Percentiles rank a stretch among this genome's conserved stretches.
Conservation (phyloP, 2,329 filamentous ascomycete species). For the Fusarium abutilonis region DNA sequence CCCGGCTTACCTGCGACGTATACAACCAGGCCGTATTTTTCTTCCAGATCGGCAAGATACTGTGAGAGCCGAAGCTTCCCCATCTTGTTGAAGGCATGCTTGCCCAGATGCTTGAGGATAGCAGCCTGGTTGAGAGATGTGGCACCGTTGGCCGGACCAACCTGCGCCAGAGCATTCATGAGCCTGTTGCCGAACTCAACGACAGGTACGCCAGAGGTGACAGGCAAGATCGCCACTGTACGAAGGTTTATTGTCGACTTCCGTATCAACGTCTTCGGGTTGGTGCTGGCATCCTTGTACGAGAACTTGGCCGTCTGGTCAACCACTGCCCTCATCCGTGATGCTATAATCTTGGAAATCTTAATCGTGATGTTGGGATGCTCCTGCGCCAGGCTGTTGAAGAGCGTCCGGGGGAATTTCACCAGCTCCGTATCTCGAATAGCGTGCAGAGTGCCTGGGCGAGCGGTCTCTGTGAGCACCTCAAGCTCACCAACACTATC, state of each 20-base stretch:
- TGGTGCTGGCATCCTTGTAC: slow-evolving; percentile 71
- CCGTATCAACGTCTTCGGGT: slow-evolving; percentile 62
- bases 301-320: slow-evolving; percentile 79
- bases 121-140: slow-evolving; percentile 93
- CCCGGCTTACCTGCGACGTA: slow-evolving; percentile 80
- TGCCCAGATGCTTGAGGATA: slow-evolving; percentile 92
- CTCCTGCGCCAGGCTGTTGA: slow-evolving; percentile 97
- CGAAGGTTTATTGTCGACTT: slow-evolving; percentile 92
- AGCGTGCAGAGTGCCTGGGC: slow-evolving; percentile 92
- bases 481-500: slow-evolving; percentile 98
- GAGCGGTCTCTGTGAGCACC: slow-evolving; percentile 90
- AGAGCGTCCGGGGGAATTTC: slow-evolving; percentile 93
- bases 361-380: slow-evolving; percentile 99
- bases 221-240: slow-evolving; percentile 90
- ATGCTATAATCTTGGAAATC: slow-evolving; percentile 97
- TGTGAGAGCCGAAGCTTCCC: slow-evolving; percentile 95
- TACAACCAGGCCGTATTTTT: slow-evolving; percentile 94
- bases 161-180: slow-evolving; percentile 86
- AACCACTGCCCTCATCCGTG: slow-evolving; percentile 88
- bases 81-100: slow-evolving; percentile 97
- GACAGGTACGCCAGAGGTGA: slow-evolving; percentile 90
- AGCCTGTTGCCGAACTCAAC: slow-evolving; percentile 93
- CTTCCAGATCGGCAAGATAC: slow-evolving; percentile 94
- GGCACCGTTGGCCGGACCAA: slow-evolving; percentile 88
- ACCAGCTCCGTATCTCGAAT: slow-evolving; percentile 97